Evolutionary conservation across 768 basidiomycete genomes (phyloP), one percentile per base, ranked within the genome.

Genomic region (Vishniacozyma victoriae): DNA sequence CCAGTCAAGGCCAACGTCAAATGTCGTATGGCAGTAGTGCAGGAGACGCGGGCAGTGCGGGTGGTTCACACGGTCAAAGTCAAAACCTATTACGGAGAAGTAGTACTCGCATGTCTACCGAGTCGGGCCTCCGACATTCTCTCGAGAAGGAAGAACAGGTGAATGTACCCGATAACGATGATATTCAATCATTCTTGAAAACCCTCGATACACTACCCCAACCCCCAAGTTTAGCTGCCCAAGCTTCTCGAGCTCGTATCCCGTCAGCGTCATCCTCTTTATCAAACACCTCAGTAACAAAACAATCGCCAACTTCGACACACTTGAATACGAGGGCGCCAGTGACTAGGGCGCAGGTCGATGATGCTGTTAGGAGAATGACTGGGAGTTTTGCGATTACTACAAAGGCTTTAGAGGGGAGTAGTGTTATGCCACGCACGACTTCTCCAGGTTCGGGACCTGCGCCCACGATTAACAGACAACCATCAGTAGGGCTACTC

Each of bases 131-230:
- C 16, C 46, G 60, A 36, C 51, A 59, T 27, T 59, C 57, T 35
- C 15, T 62, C n/a, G 62, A 61, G 27, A 38, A 40, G 3, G 33
- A 47, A 11, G 31, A 39, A 4, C 31, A 54, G 18, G 33, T 47
- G 9, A 43, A 48, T 22, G 46, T 23, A 4, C 44, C 48, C 2
- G 70, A 71, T 35, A 55, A 59, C 5, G 70, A 67, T 29, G 70
- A 67, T 23, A 71, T 71, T 26, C 54, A 67, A 50, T 60, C 61
- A 15, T 71, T 71, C 62, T 52, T 71, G 25, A 65, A 63, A 37
- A 68, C 70, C 4, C 60, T 71, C 2, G 70, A 71, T 27, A 46
- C 59, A 1, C 31, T 71, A 41, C 67, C 70, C 1, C 65, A 63
- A 22, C 65, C 64, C 7, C 64, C 70, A 5, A 60, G 57, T 0